phyloP scores from a whole-genome alignment of 495 filamentous ascomycete genomes.

The Penicillium bialowiezense region DNA sequence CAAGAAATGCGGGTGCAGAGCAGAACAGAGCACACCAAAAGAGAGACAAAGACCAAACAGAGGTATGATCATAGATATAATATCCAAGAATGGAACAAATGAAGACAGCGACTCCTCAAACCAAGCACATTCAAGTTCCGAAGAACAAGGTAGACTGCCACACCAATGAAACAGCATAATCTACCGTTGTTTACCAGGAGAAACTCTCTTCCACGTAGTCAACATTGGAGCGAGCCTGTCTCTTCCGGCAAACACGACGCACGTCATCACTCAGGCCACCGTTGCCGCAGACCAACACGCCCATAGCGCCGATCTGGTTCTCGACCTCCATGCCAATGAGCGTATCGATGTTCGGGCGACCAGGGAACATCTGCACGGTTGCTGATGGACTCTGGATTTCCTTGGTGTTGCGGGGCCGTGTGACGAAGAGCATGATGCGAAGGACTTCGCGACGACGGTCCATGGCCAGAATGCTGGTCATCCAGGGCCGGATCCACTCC shows the following conservation, averaged over 20 bases:
- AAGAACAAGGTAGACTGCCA: background rate
- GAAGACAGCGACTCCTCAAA: slow-evolving; percentile 4
- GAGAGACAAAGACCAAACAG: background rate
- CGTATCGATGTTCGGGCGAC: slow-evolving; percentile 75
- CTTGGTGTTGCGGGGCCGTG: slow-evolving; percentile 68
- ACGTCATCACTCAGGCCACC: slow-evolving; percentile 84
- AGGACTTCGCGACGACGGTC: slow-evolving; percentile 73
- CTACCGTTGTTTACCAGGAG: slow-evolving; percentile 60
- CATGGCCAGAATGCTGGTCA: slow-evolving; percentile 81
- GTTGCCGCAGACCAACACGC: slow-evolving; percentile 85
- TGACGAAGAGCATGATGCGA: slow-evolving; percentile 83
- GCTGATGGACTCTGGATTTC: slow-evolving; percentile 67
- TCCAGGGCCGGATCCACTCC: slow-evolving; percentile 92
- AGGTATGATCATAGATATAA: background rate
- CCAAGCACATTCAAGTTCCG: slow-evolving; percentile 5
- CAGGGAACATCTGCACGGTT: slow-evolving; percentile 82
- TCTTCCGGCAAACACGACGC: slow-evolving; percentile 64
- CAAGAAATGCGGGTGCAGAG: slow-evolving; percentile 7
- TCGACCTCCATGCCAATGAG: slow-evolving; percentile 74
- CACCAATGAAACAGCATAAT: background rate
- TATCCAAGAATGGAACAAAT: background rate
- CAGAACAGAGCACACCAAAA: background rate
- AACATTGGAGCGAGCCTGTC: slow-evolving; percentile 61
- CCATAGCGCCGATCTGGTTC: slow-evolving; percentile 80
- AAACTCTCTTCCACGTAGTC: slow-evolving; percentile 89